Evolutionary conservation across 345 rosid genomes (phyloP), one percentile per base, ranked within the genome.

Genomic region (Corymbia maculata): DNA sequence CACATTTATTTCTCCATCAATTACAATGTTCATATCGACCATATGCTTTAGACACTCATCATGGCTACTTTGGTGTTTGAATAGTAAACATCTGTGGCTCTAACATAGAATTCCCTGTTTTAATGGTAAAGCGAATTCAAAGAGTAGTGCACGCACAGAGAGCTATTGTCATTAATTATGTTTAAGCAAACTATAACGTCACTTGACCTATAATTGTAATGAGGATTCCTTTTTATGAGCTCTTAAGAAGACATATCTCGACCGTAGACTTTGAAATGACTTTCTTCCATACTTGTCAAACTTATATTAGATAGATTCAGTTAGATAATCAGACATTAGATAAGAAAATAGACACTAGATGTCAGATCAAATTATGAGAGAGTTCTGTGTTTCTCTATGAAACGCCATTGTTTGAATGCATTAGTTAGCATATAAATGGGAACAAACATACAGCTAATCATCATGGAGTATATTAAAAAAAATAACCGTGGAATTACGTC

Each of bases 81-180:
- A 4, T 1, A 70, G 47, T 70, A 70, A 17, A 4, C 80, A 32
- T 70, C 13, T 1, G 47, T 36, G 45, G 80, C 24, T 70, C 12
- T 70, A 32, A 32, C 80, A 36, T 70, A 70, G 45, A 70, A 70
- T 70, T 70, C 79, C 45, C 1, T 17, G 7, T 70, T 70, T 70
- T 70, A 10, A 36, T 19, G 22, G 80, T 17, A 36, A 70, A 32
- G 45, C 16, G 24, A 17, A 70, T 36, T 70, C 4, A 0, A 19
- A 53, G 57, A 0, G 57, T 19, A 53, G 57, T 22, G 0, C 24
- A 1, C 24, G 0, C 22, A 0, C 0, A 1, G 0, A 32, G 7
- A 32, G 80, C 13, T 68, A 68, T 30, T 15, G 44, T 15, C 44
- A 10, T 7, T 68, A 4, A 16, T 30, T 36, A 66, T 68, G 22